Evolutionary conservation across 176 grass and related monocot genomes (phyloP), one percentile per base, ranked within the genome.

Genomic region (Carex myosuroides): DNA sequence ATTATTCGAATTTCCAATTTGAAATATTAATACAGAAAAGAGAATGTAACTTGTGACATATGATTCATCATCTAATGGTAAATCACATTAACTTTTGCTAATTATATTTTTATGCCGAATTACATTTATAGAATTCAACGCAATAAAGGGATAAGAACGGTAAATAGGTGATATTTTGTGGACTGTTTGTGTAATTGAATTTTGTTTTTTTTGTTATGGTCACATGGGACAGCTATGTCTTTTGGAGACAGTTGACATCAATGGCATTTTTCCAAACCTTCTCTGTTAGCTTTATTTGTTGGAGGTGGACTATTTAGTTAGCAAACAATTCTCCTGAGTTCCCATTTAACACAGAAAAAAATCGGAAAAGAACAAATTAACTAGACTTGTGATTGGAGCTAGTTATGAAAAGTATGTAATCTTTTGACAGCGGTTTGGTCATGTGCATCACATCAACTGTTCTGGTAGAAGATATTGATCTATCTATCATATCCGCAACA

Each of bases 261-360:
- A 24, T 63, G 21, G 73, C 73, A 57, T 64, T 81, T 81, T 81
- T 81, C 56, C 79, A 81, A 79, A 81, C 79, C 79, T 64, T 81
- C 79, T 64, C 18, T 64, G 64, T 81, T 64, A 81, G 59, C 79
- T 26, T 42, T 64, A 64, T 81, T 7, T 63, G 79, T 64, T 78
- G 73, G 52, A 78, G 24, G 73, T 14, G 73, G 73, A 78, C 73
- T 78, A 78, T 56, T 57, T 56, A 57, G 48, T 57, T 33, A 57
- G 24, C 52, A 57, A 78, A 78, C 12, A 78, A 32, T 30, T 78
- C 50, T 78, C 50, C 16, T 32, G 52, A 78, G 2, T 57, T 78
- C 73, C 52, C 73, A 78, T 52, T 78, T 57, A 33, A 6, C 6
- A 11, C 8, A 16, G 21, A 78, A 78, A 57, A 26, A 2, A 32